Evolutionary conservation across 2,329 filamentous ascomycete species (phyloP).

Genomic region (Lasiodiplodia hormozganensis): DNA sequence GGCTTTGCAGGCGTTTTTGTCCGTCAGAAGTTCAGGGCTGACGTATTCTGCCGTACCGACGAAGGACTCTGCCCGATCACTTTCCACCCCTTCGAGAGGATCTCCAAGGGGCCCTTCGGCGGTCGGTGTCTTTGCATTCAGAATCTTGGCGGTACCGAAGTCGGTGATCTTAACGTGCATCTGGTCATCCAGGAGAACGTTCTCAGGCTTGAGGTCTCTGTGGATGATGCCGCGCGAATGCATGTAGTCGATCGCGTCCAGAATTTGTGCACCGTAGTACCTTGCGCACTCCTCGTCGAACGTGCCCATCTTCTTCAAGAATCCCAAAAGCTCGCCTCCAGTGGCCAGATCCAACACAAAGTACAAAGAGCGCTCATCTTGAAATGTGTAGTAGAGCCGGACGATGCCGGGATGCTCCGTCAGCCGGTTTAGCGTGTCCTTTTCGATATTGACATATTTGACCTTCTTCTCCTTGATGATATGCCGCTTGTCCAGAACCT

Average conservation of each 20-base stretch:
- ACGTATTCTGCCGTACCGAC: slow-evolving; percentile 98
- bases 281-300: slow-evolving; percentile 94
- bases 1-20: slow-evolving; percentile 96
- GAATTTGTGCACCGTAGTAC: slow-evolving; percentile 94
- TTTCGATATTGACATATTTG: slow-evolving; percentile 99
- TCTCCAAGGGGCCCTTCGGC: slow-evolving; percentile 52
- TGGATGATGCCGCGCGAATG: slow-evolving; percentile 95
- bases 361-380: slow-evolving; percentile 94
- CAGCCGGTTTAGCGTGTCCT: slow-evolving; percentile 93
- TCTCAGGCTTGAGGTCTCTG: slow-evolving; percentile 95
- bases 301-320: slow-evolving; percentile 90
- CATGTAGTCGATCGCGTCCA: slow-evolving; percentile 98
- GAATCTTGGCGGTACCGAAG: slow-evolving; percentile 96
- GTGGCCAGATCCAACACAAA: slow-evolving; percentile 95
- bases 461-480: slow-evolving; percentile 99
- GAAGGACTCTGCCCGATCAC: slow-evolving; percentile 86
- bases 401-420: slow-evolving; percentile 97
- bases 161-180: slow-evolving; percentile 99
- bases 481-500: slow-evolving; percentile 96
- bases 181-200: slow-evolving; percentile 90
- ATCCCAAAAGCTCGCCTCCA: slow-evolving; percentile 88
- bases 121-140: slow-evolving; percentile 58
- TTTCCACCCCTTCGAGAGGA: slow-evolving; percentile 64
- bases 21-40: slow-evolving; percentile 93
- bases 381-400: slow-evolving; percentile 96